Base-by-base conservation (phyloP, 1,139 yeast species). In the Suhomyces panamericanus region DNA sequence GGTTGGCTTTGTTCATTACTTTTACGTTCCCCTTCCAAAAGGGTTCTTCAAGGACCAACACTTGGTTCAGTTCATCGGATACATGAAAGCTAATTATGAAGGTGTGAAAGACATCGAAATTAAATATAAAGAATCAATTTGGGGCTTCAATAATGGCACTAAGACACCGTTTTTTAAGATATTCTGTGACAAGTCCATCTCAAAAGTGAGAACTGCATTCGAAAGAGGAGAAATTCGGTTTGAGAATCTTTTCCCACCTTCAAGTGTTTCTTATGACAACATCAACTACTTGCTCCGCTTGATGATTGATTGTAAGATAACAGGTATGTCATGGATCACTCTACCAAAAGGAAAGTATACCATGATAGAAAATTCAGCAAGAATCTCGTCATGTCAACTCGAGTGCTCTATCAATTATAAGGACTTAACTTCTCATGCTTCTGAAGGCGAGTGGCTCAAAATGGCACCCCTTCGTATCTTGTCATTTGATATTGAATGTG, bases 241-340 rank as follows among this genome's bases (percentile, higher is more conserved):
- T 60, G 82, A 83, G 43, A 78, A 75, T 41, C 66, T 80, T 43
- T 85, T 86, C 62, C 78, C 80, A 16, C 68, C 77, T 1, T 78
- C 79, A 35, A 71, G 80, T 36, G 82, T 85, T 52, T 81, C 96
- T 0, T 95, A 85, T 61, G 99, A 95, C 64, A 95, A 93, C 60
- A 82, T 95, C 51, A 89, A 90, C 47, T 95, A 86, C 62, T 75
- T 89, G 39, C 66, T 95, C 49, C 75, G 99, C 54, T 73, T 91
- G 62, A 90, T 95, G 96, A 82, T 93, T 42, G 99, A 95, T 66
- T 85, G 96, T 64, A 80, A 85, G 42, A 85, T 87, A 49, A 87
- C 93, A 0, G 99, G 99, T 38, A 93, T 95, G 99, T 87, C 96
- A 22, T 95, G 99, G 99, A 75, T 95, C 35, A 87, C 96, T 0